These are phyloP conservation scores for Sextonia rubra DNA, from an alignment of 164 flowering plant species.

Conservation along the genomic window DNA sequence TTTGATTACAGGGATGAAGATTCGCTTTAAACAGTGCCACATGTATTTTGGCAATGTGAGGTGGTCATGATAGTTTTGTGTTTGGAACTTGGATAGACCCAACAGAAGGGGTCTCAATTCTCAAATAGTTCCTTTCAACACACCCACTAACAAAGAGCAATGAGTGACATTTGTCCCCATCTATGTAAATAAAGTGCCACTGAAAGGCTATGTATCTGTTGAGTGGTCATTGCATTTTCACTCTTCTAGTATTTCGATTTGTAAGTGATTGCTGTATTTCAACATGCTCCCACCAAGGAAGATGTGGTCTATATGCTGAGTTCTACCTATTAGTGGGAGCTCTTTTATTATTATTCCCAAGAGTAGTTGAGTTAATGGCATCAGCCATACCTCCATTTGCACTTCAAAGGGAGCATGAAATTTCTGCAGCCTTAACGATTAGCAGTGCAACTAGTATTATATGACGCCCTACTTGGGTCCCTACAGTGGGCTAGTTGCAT, in stretches of 20 bases:
- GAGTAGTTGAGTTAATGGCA: background rate
- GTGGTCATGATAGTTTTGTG: background rate
- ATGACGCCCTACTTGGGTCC: background rate
- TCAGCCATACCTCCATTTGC: background rate
- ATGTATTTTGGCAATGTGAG: background rate
- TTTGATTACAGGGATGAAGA: background rate
- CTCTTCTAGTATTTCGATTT: background rate
- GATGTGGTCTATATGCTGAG: background rate
- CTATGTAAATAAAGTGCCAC: conserved; percentile 6
- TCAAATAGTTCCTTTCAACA: background rate
- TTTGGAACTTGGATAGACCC: no score
- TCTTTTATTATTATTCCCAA: background rate
- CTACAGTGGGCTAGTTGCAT: background rate
- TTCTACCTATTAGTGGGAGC: conserved; percentile 4
- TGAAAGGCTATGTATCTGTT: conserved; percentile 1
- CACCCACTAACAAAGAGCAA: background rate
- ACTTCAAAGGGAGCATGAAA: background rate
- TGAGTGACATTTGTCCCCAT: conserved; percentile 3
- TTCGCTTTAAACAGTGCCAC: background rate
- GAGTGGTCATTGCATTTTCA: conserved; percentile 9
- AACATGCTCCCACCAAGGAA: conserved; percentile 10
- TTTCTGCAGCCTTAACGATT: background rate
- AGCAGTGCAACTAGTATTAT: background rate
- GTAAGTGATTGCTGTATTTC: conserved; percentile 7
- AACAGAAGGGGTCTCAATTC: no score